Base-by-base conservation (phyloP, 164 flowering plant species). In the Nymphaea colorata region DNA sequence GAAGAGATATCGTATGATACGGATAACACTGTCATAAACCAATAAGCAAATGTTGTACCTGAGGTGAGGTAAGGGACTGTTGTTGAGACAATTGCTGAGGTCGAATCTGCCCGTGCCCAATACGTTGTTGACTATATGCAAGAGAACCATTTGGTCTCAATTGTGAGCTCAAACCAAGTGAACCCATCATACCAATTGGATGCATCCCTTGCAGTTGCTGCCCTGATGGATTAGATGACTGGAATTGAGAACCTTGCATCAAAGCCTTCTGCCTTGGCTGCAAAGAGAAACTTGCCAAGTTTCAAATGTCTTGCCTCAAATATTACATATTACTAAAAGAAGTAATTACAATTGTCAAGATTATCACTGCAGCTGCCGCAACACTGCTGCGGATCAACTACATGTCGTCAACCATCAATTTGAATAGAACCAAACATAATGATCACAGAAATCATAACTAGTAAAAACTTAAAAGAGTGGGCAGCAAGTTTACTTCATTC, bases 251-350 rank as follows among this genome's bases (percentile, higher is more conserved):
- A 61, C 87, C 87, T 74, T 86, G 96, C 59, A 83, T 82, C 65
- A 89, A 71, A 14, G 82, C 88, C 78, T 86, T 93, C 73, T 87
- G 96, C 77, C 92, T 85, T 66, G 88, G 86, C 96, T 90, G 73
- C 81, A 82, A 67, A 6, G 6, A 41, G 12, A 51, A 51, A 51
- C 57, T 15, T 25, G 36, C 36, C 36, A 25, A 25, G 36, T 25
- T 25, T 25, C 36, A 25, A 25, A 25, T 25, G 36, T 25, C 0
- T 25, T 25, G 36, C 36, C 36, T 25, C 36, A 25, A 25, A 25
- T 25, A 25, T 25, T 25, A 25, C 36, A 25, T 25, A 25, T 25
- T 25, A 25, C 1, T 25, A 25, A 25, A 25, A 25, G 36, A 25
- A 25, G 36, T 25, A 25, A 25, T 25, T 25, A 25, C 36, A 25